Evolutionary conservation across 164 flowering plant species (phyloP).

Genomic region (Stephania cephalantha): DNA sequence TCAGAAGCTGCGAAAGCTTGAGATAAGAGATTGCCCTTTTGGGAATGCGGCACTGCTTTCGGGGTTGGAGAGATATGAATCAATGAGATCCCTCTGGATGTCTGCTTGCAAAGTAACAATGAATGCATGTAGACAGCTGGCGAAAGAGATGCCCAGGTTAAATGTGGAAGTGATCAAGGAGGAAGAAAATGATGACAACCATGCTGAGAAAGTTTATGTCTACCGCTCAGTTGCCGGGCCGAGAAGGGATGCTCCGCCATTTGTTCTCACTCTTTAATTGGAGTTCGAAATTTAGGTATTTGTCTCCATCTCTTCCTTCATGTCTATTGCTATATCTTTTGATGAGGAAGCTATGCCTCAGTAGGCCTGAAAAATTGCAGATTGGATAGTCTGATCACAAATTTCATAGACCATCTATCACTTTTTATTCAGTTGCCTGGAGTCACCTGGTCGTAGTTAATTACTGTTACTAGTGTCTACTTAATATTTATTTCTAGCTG

Average conservation of each 20-base stretch:
- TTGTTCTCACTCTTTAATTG: constrained; percentile 57
- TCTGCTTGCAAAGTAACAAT: constrained; percentile 68
- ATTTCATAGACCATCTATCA: neutral
- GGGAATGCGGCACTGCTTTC: constrained; percentile 68
- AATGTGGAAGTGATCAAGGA: constrained; percentile 84
- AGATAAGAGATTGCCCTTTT: constrained; percentile 82
- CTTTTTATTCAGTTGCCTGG: neutral
- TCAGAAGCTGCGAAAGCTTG: constrained; percentile 62
- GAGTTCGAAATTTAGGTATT: constrained; percentile 14
- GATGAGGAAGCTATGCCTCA: neutral
- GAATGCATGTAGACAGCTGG: constrained; percentile 51
- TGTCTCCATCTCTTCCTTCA: constrained; percentile 18
- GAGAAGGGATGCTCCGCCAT: constrained; percentile 63
- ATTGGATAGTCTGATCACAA: neutral
- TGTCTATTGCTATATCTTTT: neutral
- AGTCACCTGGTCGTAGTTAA: neutral
- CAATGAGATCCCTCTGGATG: constrained; percentile 91
- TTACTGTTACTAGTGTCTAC: neutral
- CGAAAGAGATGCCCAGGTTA: constrained; percentile 59
- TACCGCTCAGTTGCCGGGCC: constrained; percentile 82
- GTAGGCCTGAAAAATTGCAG: neutral
- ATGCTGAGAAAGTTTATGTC: constrained; percentile 64
- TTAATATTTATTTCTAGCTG: neutral
- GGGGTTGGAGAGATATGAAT: constrained; percentile 54
- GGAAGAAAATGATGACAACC: constrained; percentile 41